Base-by-base conservation (phyloP, 2,329 filamentous ascomycete species). In the Furcasterigmium sp. region DNA sequence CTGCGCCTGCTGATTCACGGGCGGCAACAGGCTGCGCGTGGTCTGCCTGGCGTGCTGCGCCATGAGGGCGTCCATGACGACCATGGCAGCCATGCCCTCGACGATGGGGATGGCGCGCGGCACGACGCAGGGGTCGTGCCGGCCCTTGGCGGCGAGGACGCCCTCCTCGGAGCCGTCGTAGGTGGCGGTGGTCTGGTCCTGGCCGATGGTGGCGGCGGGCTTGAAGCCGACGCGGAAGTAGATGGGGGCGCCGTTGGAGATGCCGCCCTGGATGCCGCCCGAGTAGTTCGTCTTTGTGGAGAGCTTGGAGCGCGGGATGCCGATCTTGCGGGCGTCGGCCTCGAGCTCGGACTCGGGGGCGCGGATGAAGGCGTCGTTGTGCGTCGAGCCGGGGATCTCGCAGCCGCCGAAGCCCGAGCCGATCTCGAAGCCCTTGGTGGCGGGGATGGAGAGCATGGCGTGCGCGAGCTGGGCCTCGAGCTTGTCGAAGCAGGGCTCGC, bases 211-310 rank as follows among this genome's bases (percentile, higher is more conserved):
- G 23, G 91, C 91, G 3, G 91, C 83, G 9, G 91, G 87, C 76
- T 97, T 97, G 80, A 97, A 97, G 14, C 81, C 91, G 5, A 95
- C 84, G 40, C 86, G 82, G 79, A 97, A 97, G 76, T 93, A 97
- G 69, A 97, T 89, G 46, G 84, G 85, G 29, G 88, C 87, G 45
- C 91, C 93, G 65, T 97, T 97, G 40, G 86, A 85, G 66, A 97
- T 97, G 41, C 91, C 91, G 35, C 91, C 93, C 70, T 97, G 91
- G 54, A 97, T 88, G 51, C 91, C 93, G 11, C 91, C 91, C 3
- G 85, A 91, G 73, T 95, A 90, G 73, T 97, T 97, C 20, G 91
- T 96, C 71, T 85, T 87, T 44, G 91, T 96, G 8, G 82, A 84
- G 42, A 96, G 76, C 49, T 73, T 76, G 15, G 85, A 80, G 46